Evolutionary conservation across 192 early-diverging fungal species (phyloP).

Genomic region (Diversispora epigaea): DNA sequence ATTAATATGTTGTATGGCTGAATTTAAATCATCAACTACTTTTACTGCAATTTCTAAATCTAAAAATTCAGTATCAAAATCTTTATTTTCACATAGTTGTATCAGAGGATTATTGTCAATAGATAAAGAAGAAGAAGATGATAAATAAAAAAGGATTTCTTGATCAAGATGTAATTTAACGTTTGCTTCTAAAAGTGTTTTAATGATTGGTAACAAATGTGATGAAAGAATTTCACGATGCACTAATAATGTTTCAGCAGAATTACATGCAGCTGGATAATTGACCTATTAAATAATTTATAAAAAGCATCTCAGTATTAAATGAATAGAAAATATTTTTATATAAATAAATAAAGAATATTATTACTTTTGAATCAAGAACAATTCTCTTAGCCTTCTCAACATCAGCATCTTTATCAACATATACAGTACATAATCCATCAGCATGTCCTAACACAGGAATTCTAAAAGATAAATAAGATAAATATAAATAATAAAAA

Average conservation of each 20-base stretch:
- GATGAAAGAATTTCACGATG: constrained; percentile 50
- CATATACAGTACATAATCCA: constrained; percentile 89
- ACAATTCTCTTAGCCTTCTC: constrained; percentile 74
- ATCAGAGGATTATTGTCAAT: constrained; percentile 34
- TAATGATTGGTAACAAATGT: constrained; percentile 54
- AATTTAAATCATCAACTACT: constrained; percentile 69
- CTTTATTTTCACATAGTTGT: constrained; percentile 47
- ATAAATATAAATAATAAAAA: constrained; percentile 9
- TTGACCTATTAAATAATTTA: constrained; percentile 55
- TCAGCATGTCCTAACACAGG: constrained; percentile 99
- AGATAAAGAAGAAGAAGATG: constrained; percentile 38
- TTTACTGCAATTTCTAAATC: constrained; percentile 82
- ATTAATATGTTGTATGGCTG: constrained; percentile 92
- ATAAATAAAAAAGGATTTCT: constrained; percentile 1
- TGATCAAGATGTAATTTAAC: constrained; percentile 66
- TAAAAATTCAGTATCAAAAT: constrained; percentile 92
- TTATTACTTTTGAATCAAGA: constrained; percentile 78
- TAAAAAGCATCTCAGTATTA: too few relatives aligned
- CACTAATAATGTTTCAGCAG: constrained; percentile 90
- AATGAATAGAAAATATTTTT: not conserved
- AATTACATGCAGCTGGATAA: constrained; percentile 96
- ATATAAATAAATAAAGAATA: not conserved
- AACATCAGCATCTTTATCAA: constrained; percentile 82
- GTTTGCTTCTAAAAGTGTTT: constrained; percentile 56
- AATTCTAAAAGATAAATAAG: constrained; percentile 60